Evolutionary conservation across 257 asterid species (phyloP), one percentile per base, ranked within the genome.

Genomic region (Nicotiana sylvestris): DNA sequence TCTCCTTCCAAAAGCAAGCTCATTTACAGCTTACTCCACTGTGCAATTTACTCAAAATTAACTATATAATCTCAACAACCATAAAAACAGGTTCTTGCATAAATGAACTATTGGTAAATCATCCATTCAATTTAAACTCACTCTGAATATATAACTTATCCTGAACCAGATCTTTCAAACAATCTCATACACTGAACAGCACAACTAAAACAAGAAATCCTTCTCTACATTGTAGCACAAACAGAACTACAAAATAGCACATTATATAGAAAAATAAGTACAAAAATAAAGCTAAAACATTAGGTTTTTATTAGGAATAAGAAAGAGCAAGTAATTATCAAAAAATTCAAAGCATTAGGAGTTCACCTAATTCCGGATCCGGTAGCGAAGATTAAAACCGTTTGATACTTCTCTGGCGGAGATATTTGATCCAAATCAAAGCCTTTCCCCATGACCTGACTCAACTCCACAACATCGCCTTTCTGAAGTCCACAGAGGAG

Each of bases 321-420:
- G 27, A 66, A 10, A 55, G 21, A 55, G 5, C 13, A 11, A 64
- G 55, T 4, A 64, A 21, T 55, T 27, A 12, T 30, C 56, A 6
- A 68, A 78, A 77, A 82, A 69, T 35, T 11, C 49, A 56, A 15
- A 30, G 18, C 51, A 46, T 88, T 62, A 67, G 65, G n/a, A 9
- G 64, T 11, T 82, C 57, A 92, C 98, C 99, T 95, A 68, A 95
- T 94, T 77, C 98, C 99, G 68, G 99, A 89, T 85, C 99, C 97
- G 29, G 99, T 95, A 67, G 98, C 99, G 83, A 95, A 95, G 85
- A 95, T 91, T 70, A 95, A 93, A 74, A 95, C 92, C 29, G 96
- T 89, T 84, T 88, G 96, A 76, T 81, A 92, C 60, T 83, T 80
- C 70, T 94, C 90, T 56, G 94, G 92, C 66, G 97, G 99, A 17